Conservation (phyloP, 2,329 filamentous ascomycete species). For the Fusarium sp. region DNA sequence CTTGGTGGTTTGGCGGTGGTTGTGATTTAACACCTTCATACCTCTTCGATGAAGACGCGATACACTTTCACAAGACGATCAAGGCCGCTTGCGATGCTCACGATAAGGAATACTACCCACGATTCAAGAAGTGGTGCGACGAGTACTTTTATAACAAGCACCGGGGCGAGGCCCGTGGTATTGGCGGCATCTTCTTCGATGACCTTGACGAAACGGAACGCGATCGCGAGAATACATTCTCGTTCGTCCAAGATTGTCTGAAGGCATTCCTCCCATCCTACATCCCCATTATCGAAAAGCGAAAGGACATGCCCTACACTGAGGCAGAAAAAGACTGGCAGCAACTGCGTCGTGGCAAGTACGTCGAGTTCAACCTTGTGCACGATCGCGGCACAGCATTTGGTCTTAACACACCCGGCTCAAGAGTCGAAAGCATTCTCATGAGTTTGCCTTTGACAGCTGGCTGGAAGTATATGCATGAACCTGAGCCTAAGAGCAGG, state of each 20-base stretch:
- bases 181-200: conserved; percentile 99
- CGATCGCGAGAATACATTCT: conserved; percentile 88
- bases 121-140: conserved; percentile 99
- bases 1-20: conserved; percentile 99
- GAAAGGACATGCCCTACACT: conserved; percentile 92
- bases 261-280: conserved; percentile 91
- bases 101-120: conserved; percentile 89
- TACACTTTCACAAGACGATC: conserved; percentile 94
- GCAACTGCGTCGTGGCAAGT: conserved; percentile 91
- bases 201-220: conserved; percentile 90
- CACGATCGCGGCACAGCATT: conserved; percentile 96
- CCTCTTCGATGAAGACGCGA: conserved; percentile 95
- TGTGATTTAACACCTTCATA: conserved; percentile 94
- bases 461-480: conserved; percentile 95
- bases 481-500: conserved; percentile 76
- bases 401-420: conserved; percentile 90
- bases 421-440: conserved; percentile 93
- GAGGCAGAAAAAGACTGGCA: conserved; percentile 95
- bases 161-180: conserved; percentile 83
- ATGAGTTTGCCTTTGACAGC: conserved; percentile 97
- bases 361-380: conserved; percentile 98
- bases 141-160: conserved; percentile 97
- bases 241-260: conserved; percentile 87
- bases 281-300: conserved; percentile 84
- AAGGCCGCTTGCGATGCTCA: conserved; percentile 95